phyloP scores from a whole-genome alignment of 225 moss, liverwort and hornwort genomes.

The Pleurozium schreberi region DNA sequence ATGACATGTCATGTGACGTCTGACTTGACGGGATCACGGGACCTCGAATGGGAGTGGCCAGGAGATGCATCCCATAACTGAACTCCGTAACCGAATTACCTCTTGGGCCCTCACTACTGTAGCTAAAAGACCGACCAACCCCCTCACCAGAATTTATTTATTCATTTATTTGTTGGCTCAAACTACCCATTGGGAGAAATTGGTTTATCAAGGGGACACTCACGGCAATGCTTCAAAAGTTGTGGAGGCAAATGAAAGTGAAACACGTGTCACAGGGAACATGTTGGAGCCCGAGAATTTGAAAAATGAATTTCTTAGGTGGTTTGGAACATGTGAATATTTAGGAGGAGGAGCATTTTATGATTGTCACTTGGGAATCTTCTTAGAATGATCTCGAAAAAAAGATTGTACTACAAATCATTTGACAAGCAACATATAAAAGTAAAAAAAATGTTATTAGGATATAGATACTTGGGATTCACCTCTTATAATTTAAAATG shows the following conservation, averaged over 20 bases:
- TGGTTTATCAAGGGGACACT: neutral
- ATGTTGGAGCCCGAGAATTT: neutral
- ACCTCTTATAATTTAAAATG: neutral
- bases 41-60: neutral
- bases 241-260: neutral
- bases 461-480: fast-evolving
- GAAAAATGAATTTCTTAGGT: fast-evolving
- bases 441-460: too few species aligned
- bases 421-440: neutral
- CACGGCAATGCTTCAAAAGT: neutral
- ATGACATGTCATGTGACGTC: neutral
- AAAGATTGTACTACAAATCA: neutral
- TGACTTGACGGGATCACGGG: neutral
- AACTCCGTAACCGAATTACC: too few species aligned
- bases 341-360: fast-evolving
- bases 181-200: neutral
- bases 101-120: too few species aligned
- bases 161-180: too few species aligned
- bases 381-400: fast-evolving
- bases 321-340: fast-evolving
- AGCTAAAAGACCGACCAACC: neutral
- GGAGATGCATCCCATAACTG: neutral
- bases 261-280: neutral
- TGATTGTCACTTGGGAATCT: fast-evolving
- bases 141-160: neutral